Evolutionary conservation across 768 basidiomycete species (phyloP).

Genomic region (Kwoniella newhampshirensis): DNA sequence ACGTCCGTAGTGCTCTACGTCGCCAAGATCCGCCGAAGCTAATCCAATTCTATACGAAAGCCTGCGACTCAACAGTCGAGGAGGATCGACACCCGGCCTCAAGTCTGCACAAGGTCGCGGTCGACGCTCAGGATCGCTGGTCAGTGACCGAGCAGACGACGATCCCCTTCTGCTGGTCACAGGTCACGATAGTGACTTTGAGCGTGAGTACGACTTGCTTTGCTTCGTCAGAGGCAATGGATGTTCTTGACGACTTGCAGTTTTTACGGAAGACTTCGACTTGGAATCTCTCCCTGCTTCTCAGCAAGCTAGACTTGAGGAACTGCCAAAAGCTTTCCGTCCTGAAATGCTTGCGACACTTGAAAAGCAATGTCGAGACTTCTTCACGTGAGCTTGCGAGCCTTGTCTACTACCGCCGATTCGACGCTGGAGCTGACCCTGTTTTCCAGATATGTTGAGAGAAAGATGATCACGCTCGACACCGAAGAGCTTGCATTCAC

Average conservation of each 20-base stretch:
- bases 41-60: background rate
- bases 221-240: background rate
- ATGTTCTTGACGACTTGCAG: slow-evolving; percentile 11
- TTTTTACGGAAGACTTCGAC: background rate
- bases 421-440: background rate
- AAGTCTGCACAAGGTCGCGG: background rate
- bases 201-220: slow-evolving; percentile 29
- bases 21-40: background rate
- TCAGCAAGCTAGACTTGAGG: slow-evolving; percentile 15
- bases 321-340: slow-evolving; percentile 34
- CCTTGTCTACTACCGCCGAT: background rate
- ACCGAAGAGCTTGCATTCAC: slow-evolving; percentile 29
- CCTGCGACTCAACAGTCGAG: slow-evolving; percentile 8
- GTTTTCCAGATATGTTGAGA: slow-evolving; percentile 30
- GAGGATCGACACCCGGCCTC: slow-evolving; percentile 5
- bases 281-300: slow-evolving; percentile 11
- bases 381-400: slow-evolving; percentile 36
- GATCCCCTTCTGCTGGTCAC: slow-evolving; percentile 14
- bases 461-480: slow-evolving; percentile 16
- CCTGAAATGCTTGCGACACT: slow-evolving; percentile 39
- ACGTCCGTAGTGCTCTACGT: too few relatives aligned
- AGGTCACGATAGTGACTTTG: slow-evolving; percentile 24
- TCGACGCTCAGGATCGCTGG: slow-evolving; percentile 10
- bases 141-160: slow-evolving; percentile 15
- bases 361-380: slow-evolving; percentile 42